These are phyloP conservation scores for Fusarium caatingaense DNA, from an alignment of 2,329 filamentous ascomycete genomes.

Conservation along the genomic window DNA sequence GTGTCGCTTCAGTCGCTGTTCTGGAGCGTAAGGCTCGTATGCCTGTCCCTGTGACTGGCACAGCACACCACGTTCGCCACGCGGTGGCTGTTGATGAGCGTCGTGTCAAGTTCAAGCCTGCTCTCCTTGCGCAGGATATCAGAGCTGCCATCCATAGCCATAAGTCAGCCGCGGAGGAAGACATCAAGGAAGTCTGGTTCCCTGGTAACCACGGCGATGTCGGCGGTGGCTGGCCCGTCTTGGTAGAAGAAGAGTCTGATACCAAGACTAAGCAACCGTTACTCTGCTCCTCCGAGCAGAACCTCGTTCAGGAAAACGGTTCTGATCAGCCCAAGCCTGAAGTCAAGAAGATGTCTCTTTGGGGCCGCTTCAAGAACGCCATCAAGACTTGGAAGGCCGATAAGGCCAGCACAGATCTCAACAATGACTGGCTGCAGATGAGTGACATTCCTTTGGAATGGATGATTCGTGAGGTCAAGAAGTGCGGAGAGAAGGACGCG, in stretches of 20 bases:
- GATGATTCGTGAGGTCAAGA: constrained; percentile 63
- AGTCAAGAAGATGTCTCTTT: constrained; percentile 46
- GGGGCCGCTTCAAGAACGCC: constrained; percentile 52
- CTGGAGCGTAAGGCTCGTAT: constrained; percentile 53
- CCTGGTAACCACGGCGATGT: constrained; percentile 65
- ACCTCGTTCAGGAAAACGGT: neutral
- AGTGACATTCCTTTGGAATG: constrained; percentile 63
- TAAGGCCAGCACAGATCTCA: constrained; percentile 47
- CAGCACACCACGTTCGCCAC: constrained; percentile 61
- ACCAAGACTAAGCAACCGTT: neutral
- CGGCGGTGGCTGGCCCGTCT: constrained; percentile 62
- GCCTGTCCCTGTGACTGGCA: constrained; percentile 53
- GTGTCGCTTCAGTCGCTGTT: constrained; percentile 62
- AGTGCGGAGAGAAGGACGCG: constrained; percentile 49
- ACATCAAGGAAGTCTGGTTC: constrained; percentile 66
- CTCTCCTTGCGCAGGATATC: constrained; percentile 58
- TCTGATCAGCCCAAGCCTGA: constrained; percentile 5
- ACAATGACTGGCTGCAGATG: constrained; percentile 55
- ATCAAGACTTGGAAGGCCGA: constrained; percentile 51
- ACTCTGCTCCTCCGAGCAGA: neutral
- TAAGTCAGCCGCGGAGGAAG: constrained; percentile 46
- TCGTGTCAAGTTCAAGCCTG: constrained; percentile 66
- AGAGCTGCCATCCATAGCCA: constrained; percentile 38
- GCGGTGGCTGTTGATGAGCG: constrained; percentile 66
- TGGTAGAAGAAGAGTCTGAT: constrained; percentile 33